Evolutionary conservation across 805 yeast genomes (phyloP), one percentile per base, ranked within the genome.

Genomic region (Torulaspora microellipsoides): DNA sequence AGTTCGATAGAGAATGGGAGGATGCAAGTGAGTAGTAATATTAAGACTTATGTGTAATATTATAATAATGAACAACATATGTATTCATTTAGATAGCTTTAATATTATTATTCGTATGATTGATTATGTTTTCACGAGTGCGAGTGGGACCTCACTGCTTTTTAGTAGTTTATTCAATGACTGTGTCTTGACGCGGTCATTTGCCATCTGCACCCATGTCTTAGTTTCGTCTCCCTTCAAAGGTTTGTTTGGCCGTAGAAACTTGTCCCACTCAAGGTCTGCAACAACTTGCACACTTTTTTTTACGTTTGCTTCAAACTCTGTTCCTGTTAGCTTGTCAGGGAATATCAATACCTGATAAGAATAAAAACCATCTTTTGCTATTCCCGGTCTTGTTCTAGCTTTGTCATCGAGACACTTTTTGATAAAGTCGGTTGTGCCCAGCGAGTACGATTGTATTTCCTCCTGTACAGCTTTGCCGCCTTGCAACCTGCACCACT

Each of bases 361-460:
- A 14, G 51, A 39, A 45, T 63, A 64, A 30, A 48, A 47, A 3
- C 68, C 68, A 42, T 63, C 66, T 37, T 62, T 63, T 5, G 66
- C 59, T 3, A 52, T 41, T 0, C 63, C 63, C 8, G 25, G 29
- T 20, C 42, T 36, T 20, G 53, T 40, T 27, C 54, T 36, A 7
- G 56, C 57, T 13, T 14, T 9, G 15, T 17, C 20, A 28, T 46
- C 48, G 13, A 41, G 15, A 15, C 27, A 41, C 9, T 34, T 35
- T 13, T 7, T 1, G 4, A n/a, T 15, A 13, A 14, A 9, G 6
- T 25, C 38, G 13, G 12, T 25, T 10, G 39, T 34, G 28, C 35
- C 40, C 9, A 20, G 11, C 9, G 23, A 23, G 10, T 27, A 13
- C 15, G 37, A 15, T 12, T 30, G 20, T 2, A 23, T 41, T 14